Evolutionary conservation across 306 rosid species (phyloP).

Genomic region (Medicago arabica): DNA sequence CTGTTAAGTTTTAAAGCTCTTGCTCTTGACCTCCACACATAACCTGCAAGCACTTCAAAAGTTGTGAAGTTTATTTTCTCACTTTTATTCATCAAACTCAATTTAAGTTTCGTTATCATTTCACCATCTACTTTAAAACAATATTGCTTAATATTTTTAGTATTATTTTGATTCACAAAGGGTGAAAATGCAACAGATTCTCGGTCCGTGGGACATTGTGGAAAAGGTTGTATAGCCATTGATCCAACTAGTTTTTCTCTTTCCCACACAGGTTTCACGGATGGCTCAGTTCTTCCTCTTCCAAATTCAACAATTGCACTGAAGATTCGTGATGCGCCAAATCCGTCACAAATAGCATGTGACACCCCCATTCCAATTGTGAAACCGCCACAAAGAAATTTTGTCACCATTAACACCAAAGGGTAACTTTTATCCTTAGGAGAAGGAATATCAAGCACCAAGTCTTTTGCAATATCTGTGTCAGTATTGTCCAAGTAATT

Average conservation of each 20-base stretch:
- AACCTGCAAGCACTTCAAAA: slow-evolving; percentile 45
- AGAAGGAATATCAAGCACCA: slow-evolving; percentile 17
- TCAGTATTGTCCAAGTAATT: slow-evolving; percentile 40
- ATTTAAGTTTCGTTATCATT: slow-evolving; percentile 48
- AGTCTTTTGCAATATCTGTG: slow-evolving; percentile 2
- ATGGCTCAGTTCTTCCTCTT: slow-evolving; percentile 45
- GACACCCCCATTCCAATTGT: slow-evolving; percentile 47
- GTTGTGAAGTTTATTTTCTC: slow-evolving; percentile 34
- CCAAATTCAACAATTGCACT: slow-evolving; percentile 48
- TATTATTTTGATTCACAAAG: slow-evolving; percentile 39
- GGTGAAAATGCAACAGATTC: slow-evolving; percentile 50
- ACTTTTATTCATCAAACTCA: slow-evolving; percentile 31
- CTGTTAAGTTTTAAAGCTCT: slow-evolving; percentile 41
- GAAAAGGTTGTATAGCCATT: slow-evolving; percentile 27
- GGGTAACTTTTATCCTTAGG: slow-evolving; percentile 27
- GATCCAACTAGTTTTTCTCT: slow-evolving; percentile 47
- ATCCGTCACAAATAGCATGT: slow-evolving; percentile 51
- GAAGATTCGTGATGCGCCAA: slow-evolving; percentile 50
- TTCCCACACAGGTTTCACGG: slow-evolving; percentile 59
- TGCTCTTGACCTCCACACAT: slow-evolving; percentile 35
- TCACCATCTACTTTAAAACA: slow-evolving; percentile 40
- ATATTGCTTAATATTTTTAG: slow-evolving; percentile 39
- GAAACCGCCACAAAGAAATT: slow-evolving; percentile 54
- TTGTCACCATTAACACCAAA: slow-evolving; percentile 46
- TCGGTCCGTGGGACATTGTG: slow-evolving; percentile 19